Base-by-base conservation (phyloP, 2,329 filamentous ascomycete genomes). In the Laburnicola sp. region DNA sequence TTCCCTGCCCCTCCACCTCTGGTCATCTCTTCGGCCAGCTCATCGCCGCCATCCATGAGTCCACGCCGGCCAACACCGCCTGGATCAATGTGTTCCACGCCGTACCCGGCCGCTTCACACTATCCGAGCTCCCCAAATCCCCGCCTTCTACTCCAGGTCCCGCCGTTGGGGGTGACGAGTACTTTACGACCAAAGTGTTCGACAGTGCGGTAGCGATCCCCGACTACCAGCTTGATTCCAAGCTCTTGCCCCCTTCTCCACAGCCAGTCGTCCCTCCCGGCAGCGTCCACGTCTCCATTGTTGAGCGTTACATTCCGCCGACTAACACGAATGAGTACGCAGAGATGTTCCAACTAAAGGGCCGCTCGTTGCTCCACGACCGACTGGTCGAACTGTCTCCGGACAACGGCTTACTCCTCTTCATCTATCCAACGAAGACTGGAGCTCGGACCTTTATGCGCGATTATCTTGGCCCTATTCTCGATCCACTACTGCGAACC, bases 21-120 rank as follows among this genome's bases (percentile, higher is more conserved):
- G 75, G 78, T 23, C 75, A 80, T 53, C 75, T 83, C 25, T 86
- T 84, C 58, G 76, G 76, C 25, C 74, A 75, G 16, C 74, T 86
- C 27, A 79, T 86, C 48, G 75, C 78, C 50, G 75, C 77, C 3
- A 77, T 86, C 1, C 82, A 85, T 63, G 73, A 77, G 32, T 75
- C 75, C 22, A 77, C 80, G 9, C 75, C 78, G 23, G 77, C 75
- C 42, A 75, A 78, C 10, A 82, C 79, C 0, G 78, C 78, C 2
- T 86, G 83, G 74, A 84, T 86, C 68, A 85, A 84, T 52, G 80
- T 86, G 43, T 84, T 83, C 47, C 83, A 86, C 62, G 84, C 83
- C 1, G 81, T 86, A 1, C 83, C 82, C 7, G 80, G 82, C 35
- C 80, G 81, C 45, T 86, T 85, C 70, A 85, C 79, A 48, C 76